A percentile compares a stretch with the other conserved stretches of the same genome.
Conservation (phyloP, 306 rosid species). For the Gleditsia sinensis region DNA sequence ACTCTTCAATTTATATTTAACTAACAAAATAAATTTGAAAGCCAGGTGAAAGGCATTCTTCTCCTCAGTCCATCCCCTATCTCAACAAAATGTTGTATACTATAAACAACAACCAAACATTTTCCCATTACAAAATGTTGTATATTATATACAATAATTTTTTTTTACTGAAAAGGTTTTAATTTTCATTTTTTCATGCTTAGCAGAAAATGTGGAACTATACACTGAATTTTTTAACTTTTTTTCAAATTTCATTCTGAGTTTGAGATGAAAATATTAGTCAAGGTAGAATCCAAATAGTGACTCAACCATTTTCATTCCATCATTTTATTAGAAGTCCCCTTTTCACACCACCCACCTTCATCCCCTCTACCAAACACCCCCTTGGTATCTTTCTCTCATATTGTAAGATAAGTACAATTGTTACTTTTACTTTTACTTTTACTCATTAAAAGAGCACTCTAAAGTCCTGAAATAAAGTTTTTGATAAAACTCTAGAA, state of each 20-base stretch:
- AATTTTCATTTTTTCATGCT: not conserved
- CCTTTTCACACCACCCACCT: not conserved
- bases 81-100: not conserved
- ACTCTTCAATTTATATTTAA: conserved; percentile 1
- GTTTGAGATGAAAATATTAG: not conserved
- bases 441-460: no score
- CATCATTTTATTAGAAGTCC: not conserved
- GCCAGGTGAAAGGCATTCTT: conserved; percentile 16
- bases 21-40: not conserved
- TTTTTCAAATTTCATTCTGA: not conserved
- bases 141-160: not conserved
- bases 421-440: no score
- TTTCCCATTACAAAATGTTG: not conserved
- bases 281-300: not conserved
- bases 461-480: no score
- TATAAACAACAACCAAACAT: not conserved
- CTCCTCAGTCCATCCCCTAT: not conserved
- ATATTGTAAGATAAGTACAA: no score
- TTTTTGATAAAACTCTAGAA: no score
- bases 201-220: not conserved
- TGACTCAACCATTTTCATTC: not conserved
- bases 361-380: no score
- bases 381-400: no score
- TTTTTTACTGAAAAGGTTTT: conserved; percentile 5
- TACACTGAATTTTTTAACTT: not conserved